Percentiles rank a stretch among this genome's conserved stretches.
Evolutionary conservation across 345 rosid species (phyloP).

Genomic region (Euphorbia pulcherrima): DNA sequence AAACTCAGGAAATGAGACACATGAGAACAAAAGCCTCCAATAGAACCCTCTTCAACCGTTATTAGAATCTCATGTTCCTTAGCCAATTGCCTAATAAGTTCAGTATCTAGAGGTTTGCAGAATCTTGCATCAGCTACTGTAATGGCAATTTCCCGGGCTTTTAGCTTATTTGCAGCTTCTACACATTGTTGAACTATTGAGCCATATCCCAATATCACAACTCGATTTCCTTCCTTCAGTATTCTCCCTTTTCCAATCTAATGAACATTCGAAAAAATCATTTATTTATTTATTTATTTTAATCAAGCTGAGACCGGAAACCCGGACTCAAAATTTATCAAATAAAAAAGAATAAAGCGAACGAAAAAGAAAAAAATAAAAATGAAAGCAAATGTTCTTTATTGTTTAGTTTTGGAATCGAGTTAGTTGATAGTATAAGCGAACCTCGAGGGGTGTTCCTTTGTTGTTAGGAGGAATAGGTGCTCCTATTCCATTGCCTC

Average conservation of each 20-base stretch:
- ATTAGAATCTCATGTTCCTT: conserved; percentile 66
- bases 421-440: conserved; percentile 1
- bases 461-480: conserved; percentile 50
- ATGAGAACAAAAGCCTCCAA: conserved; percentile 89
- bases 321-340: too few relatives aligned
- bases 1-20: conserved; percentile 70
- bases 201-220: conserved; percentile 78
- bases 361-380: too few relatives aligned
- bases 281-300: conserved; percentile 5
- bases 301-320: too few relatives aligned
- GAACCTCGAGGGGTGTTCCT: conserved; percentile 59
- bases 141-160: conserved; percentile 34
- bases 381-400: too few relatives aligned
- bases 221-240: conserved; percentile 60
- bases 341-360: too few relatives aligned
- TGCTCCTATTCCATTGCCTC: conserved; percentile 66
- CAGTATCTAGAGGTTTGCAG: conserved; percentile 77
- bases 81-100: conserved; percentile 61
- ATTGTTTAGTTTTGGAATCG: too few relatives aligned
- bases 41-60: conserved; percentile 79
- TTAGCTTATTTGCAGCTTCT: conserved; percentile 52
- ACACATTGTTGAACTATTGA: conserved; percentile 66
- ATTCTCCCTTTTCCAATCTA: conserved; percentile 86
- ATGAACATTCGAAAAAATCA: conserved; percentile 3
- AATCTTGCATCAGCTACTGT: conserved; percentile 90